Evolutionary conservation across 306 rosid genomes (phyloP), one percentile per base, ranked within the genome.

Genomic region (Hippophae rhamnoides): DNA sequence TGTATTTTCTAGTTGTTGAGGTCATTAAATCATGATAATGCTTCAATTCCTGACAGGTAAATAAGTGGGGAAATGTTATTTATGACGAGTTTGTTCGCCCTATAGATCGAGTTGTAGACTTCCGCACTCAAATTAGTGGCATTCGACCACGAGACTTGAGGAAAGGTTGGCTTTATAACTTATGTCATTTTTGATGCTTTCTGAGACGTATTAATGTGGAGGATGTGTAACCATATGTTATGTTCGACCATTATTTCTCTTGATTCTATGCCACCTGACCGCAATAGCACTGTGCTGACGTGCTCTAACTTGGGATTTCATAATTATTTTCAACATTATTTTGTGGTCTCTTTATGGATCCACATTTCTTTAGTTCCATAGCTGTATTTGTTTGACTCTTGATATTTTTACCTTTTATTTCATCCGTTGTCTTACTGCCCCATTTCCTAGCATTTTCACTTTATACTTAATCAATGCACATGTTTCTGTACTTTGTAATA

Each of bases 1-100:
- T 56, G 42, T 56, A 51, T 2, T 49, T 62, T 38, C 10, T 6
- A 41, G 67, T 42, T 52, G 59, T 57, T 68, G 23, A 54, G 47
- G 43, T 67, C 40, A 60, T 67, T 74, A 50, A 52, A 74, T 64
- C 58, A 75, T 81, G 51, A 74, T 71, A 60, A 8, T 68, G 48
- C 46, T 56, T 71, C 56, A 48, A 69, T 51, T 61, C 65, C 64
- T 81, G 76, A 63, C 93, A 88, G 99, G 84, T 92, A 59, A 92
- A 92, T 71, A 85, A 67, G 61, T 88, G 99, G 90, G 99, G 99
- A 42, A 92, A 92, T 74, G 90, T 85, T 66, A 64, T 92, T 41
- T 83, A 81, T 54, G 95, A 88, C 13, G 90, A 83, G 71, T 92
- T 83, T 78, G 99, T 85, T 38, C 81, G 92, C 43, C 99, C 96